Evolutionary conservation across 345 rosid species (phyloP), one percentile per base, ranked within the genome.

Genomic region (Pistacia integerrima): DNA sequence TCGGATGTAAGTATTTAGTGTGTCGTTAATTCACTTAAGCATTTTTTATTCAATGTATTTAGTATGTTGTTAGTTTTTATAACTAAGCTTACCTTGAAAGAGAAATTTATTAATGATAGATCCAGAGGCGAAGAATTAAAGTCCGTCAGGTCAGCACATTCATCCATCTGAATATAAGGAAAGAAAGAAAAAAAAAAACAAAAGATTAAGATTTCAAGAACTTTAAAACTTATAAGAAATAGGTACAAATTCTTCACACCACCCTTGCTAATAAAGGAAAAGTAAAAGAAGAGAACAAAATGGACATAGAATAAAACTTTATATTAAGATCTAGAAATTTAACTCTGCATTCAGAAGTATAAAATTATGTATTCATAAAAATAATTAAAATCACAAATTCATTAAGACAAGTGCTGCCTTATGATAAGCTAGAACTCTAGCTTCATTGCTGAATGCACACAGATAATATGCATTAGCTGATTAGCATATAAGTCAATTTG

Each of bases 101-200:
- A 92, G 78, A 92, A 90, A 77, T 90, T 92, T 66, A 90, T 85
- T 78, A 83, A 78, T 0, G 97, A 87, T 77, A 92, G 91, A 75
- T 86, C 77, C 67, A 86, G 78, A 61, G 93, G 90, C 55, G 85
- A 80, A 64, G 90, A 82, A 69, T 82, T 84, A 64, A 89, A 90
- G 72, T 86, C 86, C 30, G 81, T 86, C 46, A 92, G 74, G 49
- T 90, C 90, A 70, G 90, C 87, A 69, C 90, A 90, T 77, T 87
- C 93, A 73, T 92, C 93, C 82, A 84, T 79, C 94, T 92, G 81
- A 70, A 63, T 18, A 66, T 36, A 22, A 69, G 30, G 56, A 69
- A 55, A 65, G 17, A 25, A 25, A 25, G 25, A 25, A 25, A 25
- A 25, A 22, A 65, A 35, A 63, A 78, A 25, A 63, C 20, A 49